Conservation (phyloP, 176 grass and related monocot genomes). For the Urochloa ruziziensis region DNA sequence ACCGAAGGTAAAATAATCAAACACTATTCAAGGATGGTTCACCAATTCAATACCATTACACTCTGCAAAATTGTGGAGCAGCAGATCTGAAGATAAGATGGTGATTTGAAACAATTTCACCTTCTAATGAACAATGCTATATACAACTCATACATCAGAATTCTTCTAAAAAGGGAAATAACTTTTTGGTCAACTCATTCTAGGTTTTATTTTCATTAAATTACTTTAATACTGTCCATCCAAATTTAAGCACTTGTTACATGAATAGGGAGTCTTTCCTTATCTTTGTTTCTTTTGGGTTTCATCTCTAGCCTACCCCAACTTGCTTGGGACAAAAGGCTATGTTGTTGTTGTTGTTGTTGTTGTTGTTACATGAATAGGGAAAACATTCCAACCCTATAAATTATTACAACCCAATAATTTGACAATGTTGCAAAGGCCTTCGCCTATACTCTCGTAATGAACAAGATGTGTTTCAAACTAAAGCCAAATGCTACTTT, state of each 20-base stretch:
- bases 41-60: neutral
- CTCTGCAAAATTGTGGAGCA: neutral
- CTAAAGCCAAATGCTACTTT: neutral
- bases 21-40: neutral
- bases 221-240: neutral
- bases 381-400: neutral
- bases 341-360: too few species aligned
- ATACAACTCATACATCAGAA: neutral
- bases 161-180: neutral
- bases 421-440: neutral
- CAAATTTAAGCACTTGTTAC: neutral
- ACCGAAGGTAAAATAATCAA: neutral
- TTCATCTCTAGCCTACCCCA: too few species aligned
- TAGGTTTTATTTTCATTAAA: neutral
- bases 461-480: neutral
- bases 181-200: neutral
- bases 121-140: neutral
- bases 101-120: neutral
- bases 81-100: neutral
- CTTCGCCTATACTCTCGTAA: neutral
- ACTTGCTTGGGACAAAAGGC: too few species aligned
- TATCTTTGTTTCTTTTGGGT: too few species aligned
- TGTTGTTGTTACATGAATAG: too few species aligned
- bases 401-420: neutral
- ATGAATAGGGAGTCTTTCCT: too few species aligned